Base-by-base conservation (phyloP, 768 basidiomycete species). In the Multifurca ochricompacta region DNA sequence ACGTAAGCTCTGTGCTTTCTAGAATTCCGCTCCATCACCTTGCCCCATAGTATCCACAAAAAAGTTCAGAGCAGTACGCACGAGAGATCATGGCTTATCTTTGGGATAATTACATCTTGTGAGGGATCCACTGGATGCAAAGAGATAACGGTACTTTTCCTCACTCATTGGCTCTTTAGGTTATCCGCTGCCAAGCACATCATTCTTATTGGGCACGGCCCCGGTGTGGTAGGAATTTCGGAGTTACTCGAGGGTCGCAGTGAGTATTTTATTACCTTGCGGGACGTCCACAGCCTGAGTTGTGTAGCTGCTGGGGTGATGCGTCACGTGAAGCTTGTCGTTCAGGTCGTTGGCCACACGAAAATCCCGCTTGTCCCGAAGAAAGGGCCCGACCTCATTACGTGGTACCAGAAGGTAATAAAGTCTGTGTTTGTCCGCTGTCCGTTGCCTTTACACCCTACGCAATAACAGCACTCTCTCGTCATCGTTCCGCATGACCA, bases 61-160 rank as follows among this genome's bases (percentile, higher is more conserved):
- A 48, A 52, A 68, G 53, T 4, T 39, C 53, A 4, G 65, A 67
- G 61, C 66, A 67, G 40, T 73, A 74, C 37, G 76, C 74, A 7
- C 74, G 68, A 44, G 80, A 87, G 27, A 70, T 94, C 21, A 66
- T 95, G 54, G 75, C 76, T 3, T 95, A 97, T 66, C 68, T 98
- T 10, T 99, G 96, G 96, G 95, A 98, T 68, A 95, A 97, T 64
- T 94, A 93, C 64, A 75, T 98, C 58, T 82, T 87, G 94, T 96
- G 62, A 42, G 48, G 44, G n/a, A 16, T 39, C 7, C 27, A 34
- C 28, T n/a, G n/a, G 32, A 51, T 54, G 25, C 21, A 1, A 6
- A 6, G 30, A 8, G 32, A 57, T 55, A 41, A 14, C 30, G 53
- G 10, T 18, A 9, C 19, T 42, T 10, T 36, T 18, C 11, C 36